Conservation (phyloP, 1,284 basidiomycete species). For the Pholiota adiposa region DNA sequence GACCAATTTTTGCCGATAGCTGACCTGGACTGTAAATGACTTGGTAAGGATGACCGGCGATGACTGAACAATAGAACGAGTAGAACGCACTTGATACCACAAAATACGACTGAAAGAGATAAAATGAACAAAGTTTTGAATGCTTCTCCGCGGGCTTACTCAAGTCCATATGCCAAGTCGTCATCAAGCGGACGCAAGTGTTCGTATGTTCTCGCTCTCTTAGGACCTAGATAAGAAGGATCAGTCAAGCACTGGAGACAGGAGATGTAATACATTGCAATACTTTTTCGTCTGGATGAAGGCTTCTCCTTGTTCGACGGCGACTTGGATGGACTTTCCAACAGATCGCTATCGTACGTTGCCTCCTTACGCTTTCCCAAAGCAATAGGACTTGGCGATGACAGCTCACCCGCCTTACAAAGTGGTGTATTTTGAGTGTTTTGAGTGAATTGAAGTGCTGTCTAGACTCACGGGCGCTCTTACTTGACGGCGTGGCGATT, state of each 20-base stretch:
- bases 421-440: not conserved
- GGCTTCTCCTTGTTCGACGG: not conserved
- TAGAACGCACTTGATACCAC: slow-evolving; percentile 63
- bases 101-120: slow-evolving; percentile 55
- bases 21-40: slow-evolving; percentile 55
- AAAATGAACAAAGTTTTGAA: not conserved
- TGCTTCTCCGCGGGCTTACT: slow-evolving; percentile 8
- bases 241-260: not conserved
- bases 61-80: not conserved
- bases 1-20: slow-evolving; percentile 62
- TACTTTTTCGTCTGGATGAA: not conserved
- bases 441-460: no score
- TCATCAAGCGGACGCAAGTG: slow-evolving; percentile 17
- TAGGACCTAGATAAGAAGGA: slow-evolving; percentile 1
- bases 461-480: not conserved
- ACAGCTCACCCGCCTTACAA: not conserved
- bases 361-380: not conserved
- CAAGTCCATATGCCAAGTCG: slow-evolving; percentile 16
- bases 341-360: not conserved
- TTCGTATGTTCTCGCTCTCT: slow-evolving; percentile 18
- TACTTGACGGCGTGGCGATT: not conserved
- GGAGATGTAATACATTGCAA: not conserved
- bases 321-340: no score
- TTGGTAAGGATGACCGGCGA: not conserved
- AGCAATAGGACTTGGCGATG: not conserved